A percentile compares a stretch with the other conserved stretches of the same genome.
Conservation (phyloP, 1,284 basidiomycete genomes). For the Lentinus polychrous region DNA sequence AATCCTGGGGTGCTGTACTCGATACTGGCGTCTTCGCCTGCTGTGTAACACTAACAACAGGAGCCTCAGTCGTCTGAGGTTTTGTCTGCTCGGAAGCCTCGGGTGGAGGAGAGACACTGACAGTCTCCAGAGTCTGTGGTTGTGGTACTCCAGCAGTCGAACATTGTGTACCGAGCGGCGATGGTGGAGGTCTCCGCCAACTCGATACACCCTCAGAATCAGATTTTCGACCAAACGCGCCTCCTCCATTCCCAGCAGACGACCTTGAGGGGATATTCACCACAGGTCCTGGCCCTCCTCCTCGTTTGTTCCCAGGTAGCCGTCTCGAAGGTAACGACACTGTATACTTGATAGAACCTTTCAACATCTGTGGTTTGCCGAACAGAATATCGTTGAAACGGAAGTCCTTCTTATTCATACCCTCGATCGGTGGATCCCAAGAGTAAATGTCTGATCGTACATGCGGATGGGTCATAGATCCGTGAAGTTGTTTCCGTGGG, state of each 20-base stretch:
- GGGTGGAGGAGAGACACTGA: slow-evolving; percentile 57
- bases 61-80: slow-evolving; percentile 23
- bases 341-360: slow-evolving; percentile 41
- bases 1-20: slow-evolving; percentile 59
- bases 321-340: slow-evolving; percentile 44
- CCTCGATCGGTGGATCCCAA: slow-evolving; percentile 70
- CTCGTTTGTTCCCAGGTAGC: neutral
- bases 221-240: slow-evolving; percentile 42
- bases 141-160: slow-evolving; percentile 8
- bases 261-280: slow-evolving; percentile 38
- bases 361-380: slow-evolving; percentile 33
- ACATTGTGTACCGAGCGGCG: slow-evolving; percentile 11
- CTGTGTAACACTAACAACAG: slow-evolving; percentile 13
- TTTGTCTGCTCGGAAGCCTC: slow-evolving; percentile 21
- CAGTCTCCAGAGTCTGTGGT: slow-evolving; percentile 34
- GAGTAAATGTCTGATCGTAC: slow-evolving; percentile 64
- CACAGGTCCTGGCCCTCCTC: slow-evolving; percentile 10
- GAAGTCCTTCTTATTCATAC: slow-evolving; percentile 54
- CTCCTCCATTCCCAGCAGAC: slow-evolving; percentile 19
- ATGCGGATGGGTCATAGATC: slow-evolving; percentile 32
- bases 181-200: slow-evolving; percentile 41
- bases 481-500: slow-evolving; percentile 36
- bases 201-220: slow-evolving; percentile 44
- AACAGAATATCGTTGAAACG: slow-evolving; percentile 71
- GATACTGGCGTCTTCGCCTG: slow-evolving; percentile 28